Evolutionary conservation across 148 eudicot genomes (phyloP).

Genomic region (Camellia granthamiana): DNA sequence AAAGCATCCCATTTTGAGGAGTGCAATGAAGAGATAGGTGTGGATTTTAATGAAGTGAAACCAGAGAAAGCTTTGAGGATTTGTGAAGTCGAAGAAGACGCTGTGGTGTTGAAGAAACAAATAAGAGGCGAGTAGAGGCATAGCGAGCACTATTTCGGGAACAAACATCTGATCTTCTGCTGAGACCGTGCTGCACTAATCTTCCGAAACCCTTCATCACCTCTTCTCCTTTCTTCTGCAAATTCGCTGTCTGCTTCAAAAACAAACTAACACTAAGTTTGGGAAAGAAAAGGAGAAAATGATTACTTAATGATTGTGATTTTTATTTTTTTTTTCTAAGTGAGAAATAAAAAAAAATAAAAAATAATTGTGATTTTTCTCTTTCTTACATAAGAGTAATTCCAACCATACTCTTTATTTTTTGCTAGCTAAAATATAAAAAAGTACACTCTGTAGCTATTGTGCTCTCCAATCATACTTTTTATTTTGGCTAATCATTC

Average conservation of each 20-base stretch:
- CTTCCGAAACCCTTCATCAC: constrained; percentile 21
- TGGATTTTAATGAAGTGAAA: not conserved
- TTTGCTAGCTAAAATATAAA: too few relatives aligned
- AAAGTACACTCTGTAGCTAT: too few relatives aligned
- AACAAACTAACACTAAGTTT: too few relatives aligned
- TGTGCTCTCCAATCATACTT: too few relatives aligned
- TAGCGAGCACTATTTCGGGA: not conserved
- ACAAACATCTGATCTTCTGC: constrained; percentile 1
- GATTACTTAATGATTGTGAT: too few relatives aligned
- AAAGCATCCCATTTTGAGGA: constrained; percentile 12
- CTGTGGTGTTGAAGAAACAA: constrained; percentile 6
- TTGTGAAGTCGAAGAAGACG: not conserved
- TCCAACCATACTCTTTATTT: too few relatives aligned
- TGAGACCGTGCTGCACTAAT: constrained; percentile 9
- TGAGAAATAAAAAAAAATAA: too few relatives aligned
- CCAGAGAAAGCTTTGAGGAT: not conserved
- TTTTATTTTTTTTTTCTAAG: too few relatives aligned
- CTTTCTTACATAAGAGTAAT: too few relatives aligned
- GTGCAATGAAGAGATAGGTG: not conserved
- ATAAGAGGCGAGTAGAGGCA: not conserved
- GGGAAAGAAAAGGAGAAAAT: too few relatives aligned
- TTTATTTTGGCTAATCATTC: too few relatives aligned
- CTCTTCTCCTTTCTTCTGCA: not conserved
- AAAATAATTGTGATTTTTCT: too few relatives aligned
- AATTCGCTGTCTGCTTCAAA: not conserved